phyloP scores from a whole-genome alignment of 129 eudicot genomes.

The Rutidosis leptorrhynchoides region DNA sequence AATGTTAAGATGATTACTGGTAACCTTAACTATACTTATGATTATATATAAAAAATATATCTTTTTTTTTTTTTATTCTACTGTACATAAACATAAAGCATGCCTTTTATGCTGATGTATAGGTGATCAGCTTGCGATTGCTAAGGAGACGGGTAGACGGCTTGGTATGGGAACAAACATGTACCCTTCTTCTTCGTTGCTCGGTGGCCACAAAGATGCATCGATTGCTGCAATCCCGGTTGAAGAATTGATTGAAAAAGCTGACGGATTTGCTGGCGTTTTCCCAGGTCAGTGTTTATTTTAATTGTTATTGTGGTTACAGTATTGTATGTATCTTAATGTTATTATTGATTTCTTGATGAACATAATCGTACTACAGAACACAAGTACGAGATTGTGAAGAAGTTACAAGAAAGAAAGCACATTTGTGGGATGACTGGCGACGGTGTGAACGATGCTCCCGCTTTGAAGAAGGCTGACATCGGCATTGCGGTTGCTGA shows the following conservation, averaged over 20 bases:
- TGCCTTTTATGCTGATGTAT: background rate
- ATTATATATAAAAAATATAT: no score
- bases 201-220: constrained; percentile 80
- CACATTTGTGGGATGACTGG: constrained; percentile 94
- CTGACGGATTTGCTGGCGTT: constrained; percentile 92
- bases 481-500: constrained; percentile 89
- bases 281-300: constrained; percentile 55
- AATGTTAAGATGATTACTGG: constrained; percentile 94
- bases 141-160: constrained; percentile 84
- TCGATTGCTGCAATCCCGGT: constrained; percentile 72
- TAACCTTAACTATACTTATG: constrained; percentile 18
- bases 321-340: background rate
- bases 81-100: background rate
- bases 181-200: constrained; percentile 86
- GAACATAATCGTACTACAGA: constrained; percentile 38
- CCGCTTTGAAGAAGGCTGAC: constrained; percentile 83
- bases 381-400: constrained; percentile 85
- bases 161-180: constrained; percentile 90
- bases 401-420: constrained; percentile 82
- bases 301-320: background rate
- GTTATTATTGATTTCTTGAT: background rate
- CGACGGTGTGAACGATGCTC: constrained; percentile 93
- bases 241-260: constrained; percentile 86
- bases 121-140: constrained; percentile 96
- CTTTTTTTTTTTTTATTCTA: background rate